Evolutionary conservation across 140 eudicot genomes (phyloP).

Genomic region (Anethum foeniculum): DNA sequence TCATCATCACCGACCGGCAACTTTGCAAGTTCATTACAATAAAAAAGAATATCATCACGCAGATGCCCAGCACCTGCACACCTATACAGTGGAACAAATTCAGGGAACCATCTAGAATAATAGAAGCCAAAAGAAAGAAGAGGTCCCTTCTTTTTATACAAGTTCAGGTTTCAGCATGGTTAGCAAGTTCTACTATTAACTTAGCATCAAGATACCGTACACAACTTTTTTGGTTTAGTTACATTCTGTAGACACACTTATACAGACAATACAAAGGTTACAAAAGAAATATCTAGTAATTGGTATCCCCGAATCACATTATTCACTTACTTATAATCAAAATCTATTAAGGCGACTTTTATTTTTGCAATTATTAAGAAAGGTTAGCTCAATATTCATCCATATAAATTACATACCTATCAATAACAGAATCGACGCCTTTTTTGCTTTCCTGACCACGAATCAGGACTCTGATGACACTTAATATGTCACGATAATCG

Average conservation of each 20-base stretch:
- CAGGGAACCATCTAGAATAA: neutral
- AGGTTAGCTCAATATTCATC: neutral
- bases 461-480: constrained; percentile 79
- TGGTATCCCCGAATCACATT: neutral
- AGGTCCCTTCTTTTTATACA: neutral
- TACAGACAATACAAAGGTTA: neutral
- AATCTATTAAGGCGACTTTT: neutral
- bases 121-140: neutral
- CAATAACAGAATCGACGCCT: constrained; percentile 66
- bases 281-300: neutral
- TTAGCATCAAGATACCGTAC: neutral
- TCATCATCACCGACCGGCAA: constrained; percentile 54
- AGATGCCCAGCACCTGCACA: constrained; percentile 99
- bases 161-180: neutral
- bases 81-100: constrained; percentile 29
- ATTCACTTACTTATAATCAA: neutral
- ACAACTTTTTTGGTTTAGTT: neutral
- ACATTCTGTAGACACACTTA: neutral
- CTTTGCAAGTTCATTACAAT: constrained; percentile 63
- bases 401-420: constrained; percentile 50
- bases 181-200: neutral
- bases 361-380: neutral
- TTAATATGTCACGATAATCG: constrained; percentile 87
- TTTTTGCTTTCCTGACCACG: constrained; percentile 89
- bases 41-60: constrained; percentile 67